These are phyloP conservation scores for Pseudogymnoascus sp. DNA, from an alignment of 2,329 filamentous ascomycete species.

Conservation along the genomic window DNA sequence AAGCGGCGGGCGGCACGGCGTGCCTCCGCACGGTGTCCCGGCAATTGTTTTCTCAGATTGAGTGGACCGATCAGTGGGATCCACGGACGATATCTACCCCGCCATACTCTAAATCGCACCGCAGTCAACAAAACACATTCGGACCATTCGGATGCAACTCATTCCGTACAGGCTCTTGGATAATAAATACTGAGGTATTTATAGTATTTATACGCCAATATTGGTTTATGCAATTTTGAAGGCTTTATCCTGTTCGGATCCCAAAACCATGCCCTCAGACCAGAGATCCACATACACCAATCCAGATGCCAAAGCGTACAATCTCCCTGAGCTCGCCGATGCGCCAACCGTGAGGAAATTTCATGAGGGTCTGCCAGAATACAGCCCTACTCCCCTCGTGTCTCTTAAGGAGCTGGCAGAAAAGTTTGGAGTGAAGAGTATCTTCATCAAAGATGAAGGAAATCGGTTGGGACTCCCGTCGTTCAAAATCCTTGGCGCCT, in stretches of 20 bases:
- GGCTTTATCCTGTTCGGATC: background rate
- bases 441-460: conserved; percentile 68
- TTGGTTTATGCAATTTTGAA: background rate
- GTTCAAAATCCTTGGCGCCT: conserved; percentile 77
- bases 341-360: conserved; percentile 34
- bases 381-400: conserved; percentile 49
- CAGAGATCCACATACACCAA: background rate
- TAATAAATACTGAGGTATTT: background rate
- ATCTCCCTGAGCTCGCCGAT: background rate
- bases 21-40: background rate
- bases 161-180: background rate
- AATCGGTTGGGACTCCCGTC: conserved; percentile 61
- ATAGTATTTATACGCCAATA: background rate
- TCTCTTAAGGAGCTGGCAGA: conserved; percentile 48
- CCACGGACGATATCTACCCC: background rate
- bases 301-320: background rate
- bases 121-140: background rate
- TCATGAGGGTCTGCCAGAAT: conserved; percentile 53
- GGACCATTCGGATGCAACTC: background rate
- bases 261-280: background rate
- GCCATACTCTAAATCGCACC: background rate
- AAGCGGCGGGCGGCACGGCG: background rate
- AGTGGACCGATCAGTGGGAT: background rate
- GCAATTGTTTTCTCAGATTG: conserved; percentile 5
- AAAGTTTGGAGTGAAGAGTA: conserved; percentile 49